These are phyloP conservation scores for Crithidia fasciculata DNA, from an alignment of 208 protist species.

Conservation along the genomic window DNA sequence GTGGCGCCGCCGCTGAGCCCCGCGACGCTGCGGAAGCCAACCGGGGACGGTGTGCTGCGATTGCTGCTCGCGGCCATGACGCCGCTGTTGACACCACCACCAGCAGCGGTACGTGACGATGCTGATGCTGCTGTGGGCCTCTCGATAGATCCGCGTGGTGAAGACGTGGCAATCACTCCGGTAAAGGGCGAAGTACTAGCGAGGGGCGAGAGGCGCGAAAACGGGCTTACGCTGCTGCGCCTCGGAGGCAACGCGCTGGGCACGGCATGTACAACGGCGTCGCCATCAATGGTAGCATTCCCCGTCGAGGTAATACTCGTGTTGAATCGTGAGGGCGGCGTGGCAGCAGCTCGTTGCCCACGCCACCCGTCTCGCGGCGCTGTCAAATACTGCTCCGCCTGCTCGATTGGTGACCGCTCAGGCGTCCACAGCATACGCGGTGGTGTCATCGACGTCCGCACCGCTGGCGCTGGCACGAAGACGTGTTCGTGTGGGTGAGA, in stretches of 20 bases:
- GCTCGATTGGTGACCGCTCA: background rate
- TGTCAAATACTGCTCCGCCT: too few relatives aligned
- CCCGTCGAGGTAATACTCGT: too few relatives aligned
- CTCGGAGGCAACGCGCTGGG: background rate
- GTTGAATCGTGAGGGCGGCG: too few relatives aligned
- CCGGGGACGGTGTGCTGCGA: background rate
- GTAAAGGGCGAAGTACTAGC: background rate
- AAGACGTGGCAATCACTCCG: too few relatives aligned
- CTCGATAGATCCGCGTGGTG: too few relatives aligned
- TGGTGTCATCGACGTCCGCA: background rate
- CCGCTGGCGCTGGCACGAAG: background rate
- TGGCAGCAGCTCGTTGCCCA: too few relatives aligned
- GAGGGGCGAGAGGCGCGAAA: background rate
- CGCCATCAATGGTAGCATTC: too few relatives aligned
- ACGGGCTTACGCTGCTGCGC: constrained; percentile 4
- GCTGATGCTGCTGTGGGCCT: too few relatives aligned
- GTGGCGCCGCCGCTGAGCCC: background rate
- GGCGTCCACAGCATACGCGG: background rate
- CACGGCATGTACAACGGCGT: background rate
- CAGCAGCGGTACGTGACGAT: background rate
- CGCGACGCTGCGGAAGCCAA: constrained; percentile 4
- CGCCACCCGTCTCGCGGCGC: too few relatives aligned
- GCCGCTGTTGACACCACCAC: background rate
- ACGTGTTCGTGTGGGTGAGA: background rate
- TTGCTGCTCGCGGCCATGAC: background rate